Percentiles rank a stretch among this genome's conserved stretches.
Evolutionary conservation across 1,284 basidiomycete species (phyloP).

Genomic region (Pseudozyma thailandica): DNA sequence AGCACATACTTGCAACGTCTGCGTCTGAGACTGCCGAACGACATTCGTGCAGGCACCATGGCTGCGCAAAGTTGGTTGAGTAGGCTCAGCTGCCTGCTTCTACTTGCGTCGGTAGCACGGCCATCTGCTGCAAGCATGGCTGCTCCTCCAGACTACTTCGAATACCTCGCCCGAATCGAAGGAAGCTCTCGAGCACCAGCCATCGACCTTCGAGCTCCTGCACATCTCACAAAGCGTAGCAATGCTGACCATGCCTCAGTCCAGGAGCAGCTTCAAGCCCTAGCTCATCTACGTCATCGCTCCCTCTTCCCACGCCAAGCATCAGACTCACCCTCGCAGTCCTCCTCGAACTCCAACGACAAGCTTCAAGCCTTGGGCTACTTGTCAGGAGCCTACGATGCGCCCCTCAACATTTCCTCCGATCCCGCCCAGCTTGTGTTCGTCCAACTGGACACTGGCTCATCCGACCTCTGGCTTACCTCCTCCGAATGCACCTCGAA

Average conservation of each 20-base stretch:
- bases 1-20: not conserved
- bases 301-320: not conserved
- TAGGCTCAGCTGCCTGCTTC: not conserved
- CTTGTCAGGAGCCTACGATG: constrained; percentile 36
- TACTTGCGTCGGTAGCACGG: not conserved
- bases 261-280: not conserved
- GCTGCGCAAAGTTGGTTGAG: not conserved
- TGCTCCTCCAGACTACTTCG: constrained; percentile 1
- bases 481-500: constrained; percentile 23
- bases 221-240: not conserved
- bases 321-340: not conserved
- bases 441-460: constrained; percentile 54
- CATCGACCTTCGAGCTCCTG: constrained; percentile 4
- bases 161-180: not conserved
- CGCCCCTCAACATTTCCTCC: constrained; percentile 42
- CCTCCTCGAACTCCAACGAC: constrained; percentile 22
- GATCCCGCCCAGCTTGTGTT: constrained; percentile 36
- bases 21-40: not conserved
- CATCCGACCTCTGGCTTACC: constrained; percentile 51
- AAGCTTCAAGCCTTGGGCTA: constrained; percentile 30
- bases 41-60: not conserved
- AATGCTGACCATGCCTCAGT: not conserved
- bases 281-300: not conserved
- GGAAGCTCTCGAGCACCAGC: not conserved
- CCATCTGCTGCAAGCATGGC: not conserved